Evolutionary conservation across 2,329 filamentous ascomycete genomes (phyloP).

Genomic region (Microcyclospora pomicola): DNA sequence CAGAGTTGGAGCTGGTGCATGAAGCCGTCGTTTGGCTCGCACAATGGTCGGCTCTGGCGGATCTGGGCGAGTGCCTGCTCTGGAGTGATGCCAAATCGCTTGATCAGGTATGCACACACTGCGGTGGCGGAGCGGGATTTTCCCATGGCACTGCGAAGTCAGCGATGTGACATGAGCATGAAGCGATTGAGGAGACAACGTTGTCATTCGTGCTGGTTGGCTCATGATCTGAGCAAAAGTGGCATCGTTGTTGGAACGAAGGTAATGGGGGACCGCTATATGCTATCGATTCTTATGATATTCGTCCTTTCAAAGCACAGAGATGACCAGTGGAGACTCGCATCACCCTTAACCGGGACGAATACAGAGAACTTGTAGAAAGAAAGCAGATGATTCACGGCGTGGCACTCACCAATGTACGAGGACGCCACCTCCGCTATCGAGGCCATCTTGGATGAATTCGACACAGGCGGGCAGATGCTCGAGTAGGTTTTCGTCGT

Average conservation of each 20-base stretch:
- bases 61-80: conserved; percentile 57
- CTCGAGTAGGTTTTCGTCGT: conserved; percentile 73
- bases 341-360: too few species aligned
- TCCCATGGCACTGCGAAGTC: conserved; percentile 61
- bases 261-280: too few species aligned
- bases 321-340: background rate
- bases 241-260: background rate
- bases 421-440: conserved; percentile 46
- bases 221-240: too few species aligned
- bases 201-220: background rate
- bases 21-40: conserved; percentile 84
- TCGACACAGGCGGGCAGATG: conserved; percentile 64
- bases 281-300: too few species aligned
- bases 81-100: conserved; percentile 36
- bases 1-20: conserved; percentile 79
- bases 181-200: background rate
- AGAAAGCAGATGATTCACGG: too few species aligned
- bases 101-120: conserved; percentile 72
- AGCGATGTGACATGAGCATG: background rate
- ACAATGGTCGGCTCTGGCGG: conserved; percentile 56
- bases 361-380: too few species aligned
- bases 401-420: conserved; percentile 53
- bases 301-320: background rate
- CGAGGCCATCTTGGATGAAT: conserved; percentile 70
- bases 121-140: conserved; percentile 84